phyloP scores from a whole-genome alignment of 2,329 filamentous ascomycete species.

The Dactylonectria estremocensis region DNA sequence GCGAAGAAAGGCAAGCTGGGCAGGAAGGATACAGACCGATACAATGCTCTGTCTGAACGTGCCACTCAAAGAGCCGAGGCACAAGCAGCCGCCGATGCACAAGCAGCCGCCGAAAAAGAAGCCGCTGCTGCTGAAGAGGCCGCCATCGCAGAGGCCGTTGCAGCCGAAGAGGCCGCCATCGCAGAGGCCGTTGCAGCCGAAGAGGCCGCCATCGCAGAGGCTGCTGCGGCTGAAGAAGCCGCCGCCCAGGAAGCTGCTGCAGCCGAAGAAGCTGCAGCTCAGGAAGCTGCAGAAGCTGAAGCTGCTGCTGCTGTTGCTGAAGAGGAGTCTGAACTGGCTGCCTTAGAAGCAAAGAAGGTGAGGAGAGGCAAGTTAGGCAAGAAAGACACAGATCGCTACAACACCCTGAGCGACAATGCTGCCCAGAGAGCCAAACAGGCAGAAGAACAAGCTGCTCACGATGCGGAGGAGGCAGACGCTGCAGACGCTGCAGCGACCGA shows the following conservation, averaged over 20 bases:
- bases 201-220: conserved; percentile 48
- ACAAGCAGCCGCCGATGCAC: conserved; percentile 56
- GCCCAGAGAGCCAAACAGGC: conserved; percentile 54
- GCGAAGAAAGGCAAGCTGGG: conserved; percentile 63
- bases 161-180: conserved; percentile 49
- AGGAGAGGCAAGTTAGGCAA: conserved; percentile 64
- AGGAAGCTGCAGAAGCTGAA: conserved; percentile 25
- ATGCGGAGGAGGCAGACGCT: conserved; percentile 24
- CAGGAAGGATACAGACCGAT: conserved; percentile 64
- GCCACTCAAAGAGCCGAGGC: conserved; percentile 56
- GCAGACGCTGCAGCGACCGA: conserved; percentile 46
- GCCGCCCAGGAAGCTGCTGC: conserved; percentile 38
- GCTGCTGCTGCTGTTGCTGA: conserved; percentile 37
- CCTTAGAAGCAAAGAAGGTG: conserved; percentile 64
- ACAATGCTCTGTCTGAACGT: conserved; percentile 54
- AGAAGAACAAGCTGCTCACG: conserved; percentile 42
- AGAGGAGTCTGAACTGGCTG: conserved; percentile 56
- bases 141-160: too few relatives aligned
- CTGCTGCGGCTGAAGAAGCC: conserved; percentile 32
- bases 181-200: conserved; percentile 41
- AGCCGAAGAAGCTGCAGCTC: conserved; percentile 25
- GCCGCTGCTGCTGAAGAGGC: conserved; percentile 21
- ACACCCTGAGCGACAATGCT: conserved; percentile 54
- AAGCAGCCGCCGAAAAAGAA: conserved; percentile 41
- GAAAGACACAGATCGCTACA: conserved; percentile 63